These are phyloP conservation scores for Hypoxylon sp. DNA, from an alignment of 2,329 filamentous ascomycete species.

Conservation along the genomic window DNA sequence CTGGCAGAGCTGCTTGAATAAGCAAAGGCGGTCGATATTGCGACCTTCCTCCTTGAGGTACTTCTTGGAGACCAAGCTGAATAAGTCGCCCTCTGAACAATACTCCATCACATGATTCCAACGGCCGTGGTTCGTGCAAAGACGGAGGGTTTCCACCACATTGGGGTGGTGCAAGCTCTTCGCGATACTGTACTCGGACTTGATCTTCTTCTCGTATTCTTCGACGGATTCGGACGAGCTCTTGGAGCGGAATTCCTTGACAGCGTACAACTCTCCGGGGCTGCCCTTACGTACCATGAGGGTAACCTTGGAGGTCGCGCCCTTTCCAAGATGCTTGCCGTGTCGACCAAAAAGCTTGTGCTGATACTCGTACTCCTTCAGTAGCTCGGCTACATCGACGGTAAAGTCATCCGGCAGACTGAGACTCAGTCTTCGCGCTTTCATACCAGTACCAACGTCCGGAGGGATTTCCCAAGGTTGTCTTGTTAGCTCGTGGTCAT, in stretches of 20 bases:
- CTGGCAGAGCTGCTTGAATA: conserved; percentile 90
- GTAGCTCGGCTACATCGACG: conserved; percentile 76
- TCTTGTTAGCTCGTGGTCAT: conserved; percentile 55
- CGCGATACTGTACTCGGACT: conserved; percentile 88
- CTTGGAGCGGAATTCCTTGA: conserved; percentile 87
- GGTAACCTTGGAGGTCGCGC: conserved; percentile 84
- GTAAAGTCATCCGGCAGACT: conserved; percentile 79
- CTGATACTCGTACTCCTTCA: conserved; percentile 76
- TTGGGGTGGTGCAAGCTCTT: conserved; percentile 89
- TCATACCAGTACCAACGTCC: conserved; percentile 78
- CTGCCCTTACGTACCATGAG: conserved; percentile 80
- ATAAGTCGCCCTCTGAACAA: conserved; percentile 85
- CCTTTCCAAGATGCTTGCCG: conserved; percentile 82
- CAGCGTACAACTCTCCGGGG: conserved; percentile 77
- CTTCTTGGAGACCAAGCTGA: conserved; percentile 76
- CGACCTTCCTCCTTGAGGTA: conserved; percentile 75
- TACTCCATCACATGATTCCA: conserved; percentile 97
- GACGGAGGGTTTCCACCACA: conserved; percentile 81
- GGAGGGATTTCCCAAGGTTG: conserved; percentile 72
- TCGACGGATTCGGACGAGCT: conserved; percentile 74
- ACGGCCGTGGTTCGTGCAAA: conserved; percentile 78
- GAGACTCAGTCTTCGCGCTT: conserved; percentile 81
- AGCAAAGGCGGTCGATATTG: conserved; percentile 77
- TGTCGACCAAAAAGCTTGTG: conserved; percentile 78
- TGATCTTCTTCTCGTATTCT: conserved; percentile 90